Evolutionary conservation across 106 monocot genomes (phyloP).

Genomic region (Hemerocallis citrina): DNA sequence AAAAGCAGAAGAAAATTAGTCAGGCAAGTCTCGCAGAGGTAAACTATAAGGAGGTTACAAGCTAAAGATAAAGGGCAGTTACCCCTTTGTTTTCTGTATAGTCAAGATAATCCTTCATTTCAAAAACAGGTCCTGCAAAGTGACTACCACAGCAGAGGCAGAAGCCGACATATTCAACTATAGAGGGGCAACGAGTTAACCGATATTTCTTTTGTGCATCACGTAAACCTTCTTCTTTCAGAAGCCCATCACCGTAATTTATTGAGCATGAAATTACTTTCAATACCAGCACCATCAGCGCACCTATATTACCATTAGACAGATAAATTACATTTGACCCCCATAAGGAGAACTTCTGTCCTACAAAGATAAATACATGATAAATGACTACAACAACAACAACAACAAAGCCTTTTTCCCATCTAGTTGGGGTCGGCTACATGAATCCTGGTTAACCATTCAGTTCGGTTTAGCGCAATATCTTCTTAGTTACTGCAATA

Average conservation of each 20-base stretch:
- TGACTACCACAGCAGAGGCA: slow-evolving; percentile 98
- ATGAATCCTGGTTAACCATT: too few species aligned
- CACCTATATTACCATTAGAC: slow-evolving; percentile 41
- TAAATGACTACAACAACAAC: too few species aligned
- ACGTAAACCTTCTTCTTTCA: slow-evolving; percentile 82
- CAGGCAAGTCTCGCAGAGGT: neutral
- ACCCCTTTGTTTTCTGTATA: slow-evolving; percentile 93
- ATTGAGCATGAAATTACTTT: slow-evolving; percentile 94
- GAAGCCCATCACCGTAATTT: slow-evolving; percentile 84
- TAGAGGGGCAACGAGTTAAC: slow-evolving; percentile 53
- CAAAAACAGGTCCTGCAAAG: slow-evolving; percentile 98
- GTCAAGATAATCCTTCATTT: slow-evolving; percentile 96
- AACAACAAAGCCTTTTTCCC: too few species aligned
- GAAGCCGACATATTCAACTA: slow-evolving; percentile 87
- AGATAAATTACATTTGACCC: too few species aligned
- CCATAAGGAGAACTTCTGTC: too few species aligned
- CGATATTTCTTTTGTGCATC: slow-evolving; percentile 82
- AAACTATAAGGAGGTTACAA: neutral
- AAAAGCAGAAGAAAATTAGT: neutral
- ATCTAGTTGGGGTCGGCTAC: too few species aligned
- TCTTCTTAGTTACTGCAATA: too few species aligned
- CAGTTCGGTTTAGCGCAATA: too few species aligned
- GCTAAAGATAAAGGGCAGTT: too few species aligned
- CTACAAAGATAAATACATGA: too few species aligned
- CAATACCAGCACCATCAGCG: slow-evolving; percentile 91